These are phyloP conservation scores for Hawksworthiomyces lignivorus DNA, from an alignment of 2,329 filamentous ascomycete genomes.

Conservation along the genomic window DNA sequence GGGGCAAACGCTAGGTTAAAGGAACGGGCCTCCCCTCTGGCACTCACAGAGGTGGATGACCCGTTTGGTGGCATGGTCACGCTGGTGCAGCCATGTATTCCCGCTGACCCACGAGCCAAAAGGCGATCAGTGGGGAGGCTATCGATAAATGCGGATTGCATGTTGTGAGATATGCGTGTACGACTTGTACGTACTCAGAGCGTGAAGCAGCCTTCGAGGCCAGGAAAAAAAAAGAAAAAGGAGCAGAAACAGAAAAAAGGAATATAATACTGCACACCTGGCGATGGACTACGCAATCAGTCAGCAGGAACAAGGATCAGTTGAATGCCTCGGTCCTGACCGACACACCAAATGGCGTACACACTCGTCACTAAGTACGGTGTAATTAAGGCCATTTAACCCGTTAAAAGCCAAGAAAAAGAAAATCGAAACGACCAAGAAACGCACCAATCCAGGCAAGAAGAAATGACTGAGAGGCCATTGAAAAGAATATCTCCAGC, in stretches of 20 bases:
- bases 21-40: constrained; percentile 12
- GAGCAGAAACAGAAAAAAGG: background rate
- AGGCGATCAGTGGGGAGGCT: constrained; percentile 13
- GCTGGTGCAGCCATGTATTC: constrained; percentile 2
- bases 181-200: too few relatives aligned
- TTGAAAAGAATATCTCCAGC: constrained; percentile 14
- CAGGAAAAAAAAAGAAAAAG: background rate
- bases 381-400: too few relatives aligned
- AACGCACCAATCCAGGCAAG: constrained; percentile 4
- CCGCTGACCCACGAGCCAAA: constrained; percentile 8
- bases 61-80: constrained; percentile 7
- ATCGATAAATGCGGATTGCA: constrained; percentile 1
- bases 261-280: too few relatives aligned
- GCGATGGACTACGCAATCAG: too few relatives aligned
- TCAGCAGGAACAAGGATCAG: too few relatives aligned
- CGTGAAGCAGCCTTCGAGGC: too few relatives aligned
- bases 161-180: background rate
- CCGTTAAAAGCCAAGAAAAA: too few relatives aligned
- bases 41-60: constrained; percentile 3
- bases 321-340: too few relatives aligned
- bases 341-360: too few relatives aligned
- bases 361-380: too few relatives aligned
- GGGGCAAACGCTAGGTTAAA: constrained; percentile 6
- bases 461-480: constrained; percentile 3
- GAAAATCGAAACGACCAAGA: too few relatives aligned